A percentile compares a stretch with the other conserved stretches of the same genome.
These are phyloP conservation scores for Dothideomycetes sp. DNA, from an alignment of 2,329 filamentous ascomycete species.

Conservation along the genomic window DNA sequence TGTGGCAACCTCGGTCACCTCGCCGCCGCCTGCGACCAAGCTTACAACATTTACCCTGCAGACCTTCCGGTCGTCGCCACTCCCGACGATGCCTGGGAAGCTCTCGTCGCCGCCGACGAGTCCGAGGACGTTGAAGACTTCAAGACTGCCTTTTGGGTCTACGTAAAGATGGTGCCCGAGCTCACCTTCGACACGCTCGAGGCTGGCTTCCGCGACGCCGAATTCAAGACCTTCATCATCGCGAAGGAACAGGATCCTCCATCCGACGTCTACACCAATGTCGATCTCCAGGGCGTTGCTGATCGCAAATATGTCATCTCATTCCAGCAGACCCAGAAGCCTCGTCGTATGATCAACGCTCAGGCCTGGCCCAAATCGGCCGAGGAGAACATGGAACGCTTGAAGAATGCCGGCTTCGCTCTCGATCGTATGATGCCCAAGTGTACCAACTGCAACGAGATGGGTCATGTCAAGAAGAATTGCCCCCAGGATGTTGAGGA, in stretches of 20 bases:
- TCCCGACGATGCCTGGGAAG: slow-evolving; percentile 50
- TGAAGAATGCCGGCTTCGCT: slow-evolving; percentile 42
- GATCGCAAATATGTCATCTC: slow-evolving; percentile 43
- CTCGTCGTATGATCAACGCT: slow-evolving; percentile 37
- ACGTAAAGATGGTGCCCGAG: slow-evolving; percentile 51
- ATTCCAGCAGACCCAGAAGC: slow-evolving; percentile 39
- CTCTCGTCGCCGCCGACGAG: slow-evolving; percentile 43
- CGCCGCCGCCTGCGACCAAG: slow-evolving; percentile 47
- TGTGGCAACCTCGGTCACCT: slow-evolving; percentile 53
- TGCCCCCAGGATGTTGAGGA: slow-evolving; percentile 40
- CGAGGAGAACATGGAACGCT: slow-evolving; percentile 44
- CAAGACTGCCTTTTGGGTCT: slow-evolving; percentile 35
- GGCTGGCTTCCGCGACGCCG: slow-evolving; percentile 45
- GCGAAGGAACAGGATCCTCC: slow-evolving; percentile 47
- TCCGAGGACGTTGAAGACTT: slow-evolving; percentile 54
- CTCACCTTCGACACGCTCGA: slow-evolving; percentile 55
- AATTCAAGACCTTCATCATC: slow-evolving; percentile 52
- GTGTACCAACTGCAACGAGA: slow-evolving; percentile 43
- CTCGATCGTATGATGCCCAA: slow-evolving; percentile 42
- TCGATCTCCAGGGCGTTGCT: slow-evolving; percentile 60
- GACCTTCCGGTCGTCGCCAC: slow-evolving; percentile 28
- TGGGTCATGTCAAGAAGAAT: slow-evolving; percentile 39
- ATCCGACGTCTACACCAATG: slow-evolving; percentile 52
- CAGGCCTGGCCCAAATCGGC: slow-evolving; percentile 40
- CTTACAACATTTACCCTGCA: slow-evolving; percentile 50